Conservation (phyloP, 2,329 filamentous ascomycete genomes). For the Xylariaceae sp. region DNA sequence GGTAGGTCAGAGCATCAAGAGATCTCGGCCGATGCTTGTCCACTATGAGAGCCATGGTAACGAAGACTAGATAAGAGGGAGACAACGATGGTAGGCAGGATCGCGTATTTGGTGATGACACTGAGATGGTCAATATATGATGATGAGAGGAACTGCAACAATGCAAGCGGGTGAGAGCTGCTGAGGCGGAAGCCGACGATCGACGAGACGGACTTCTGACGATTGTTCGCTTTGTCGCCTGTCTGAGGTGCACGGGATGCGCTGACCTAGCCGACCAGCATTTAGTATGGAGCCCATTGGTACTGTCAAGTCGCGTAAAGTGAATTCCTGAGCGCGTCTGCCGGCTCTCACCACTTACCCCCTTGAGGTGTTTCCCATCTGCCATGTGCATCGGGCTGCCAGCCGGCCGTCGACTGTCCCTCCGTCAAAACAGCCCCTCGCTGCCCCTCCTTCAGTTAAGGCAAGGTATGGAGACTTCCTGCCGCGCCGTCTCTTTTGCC, state of each 20-base stretch:
- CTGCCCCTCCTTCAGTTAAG: not conserved
- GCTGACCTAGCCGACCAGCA: constrained; percentile 1
- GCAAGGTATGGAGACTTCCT: not conserved
- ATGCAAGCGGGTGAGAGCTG: too few species aligned
- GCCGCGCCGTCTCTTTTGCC: not conserved
- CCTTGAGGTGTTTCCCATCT: not conserved
- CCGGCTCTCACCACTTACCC: constrained; percentile 11
- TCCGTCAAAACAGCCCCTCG: not conserved
- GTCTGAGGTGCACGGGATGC: not conserved
- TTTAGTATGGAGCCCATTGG: not conserved
- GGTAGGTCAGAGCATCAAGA: constrained; percentile 79
- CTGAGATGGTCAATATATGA: too few species aligned
- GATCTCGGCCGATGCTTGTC: constrained; percentile 72
- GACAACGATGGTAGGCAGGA: too few species aligned
- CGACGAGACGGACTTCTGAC: too few species aligned
- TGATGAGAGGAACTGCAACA: not conserved
- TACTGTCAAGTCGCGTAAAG: constrained; percentile 30
- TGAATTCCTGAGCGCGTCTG: constrained; percentile 28
- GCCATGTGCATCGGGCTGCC: not conserved
- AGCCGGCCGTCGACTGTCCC: constrained; percentile 3
- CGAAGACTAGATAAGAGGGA: too few species aligned
- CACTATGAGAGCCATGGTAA: constrained; percentile 64
- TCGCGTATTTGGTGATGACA: too few species aligned
- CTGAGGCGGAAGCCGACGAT: too few species aligned
- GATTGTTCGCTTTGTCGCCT: not conserved